A percentile compares a stretch with the other conserved stretches of the same genome.
These are phyloP conservation scores for Starmerella powellii DNA, from an alignment of 805 yeast genomes.

Conservation along the genomic window DNA sequence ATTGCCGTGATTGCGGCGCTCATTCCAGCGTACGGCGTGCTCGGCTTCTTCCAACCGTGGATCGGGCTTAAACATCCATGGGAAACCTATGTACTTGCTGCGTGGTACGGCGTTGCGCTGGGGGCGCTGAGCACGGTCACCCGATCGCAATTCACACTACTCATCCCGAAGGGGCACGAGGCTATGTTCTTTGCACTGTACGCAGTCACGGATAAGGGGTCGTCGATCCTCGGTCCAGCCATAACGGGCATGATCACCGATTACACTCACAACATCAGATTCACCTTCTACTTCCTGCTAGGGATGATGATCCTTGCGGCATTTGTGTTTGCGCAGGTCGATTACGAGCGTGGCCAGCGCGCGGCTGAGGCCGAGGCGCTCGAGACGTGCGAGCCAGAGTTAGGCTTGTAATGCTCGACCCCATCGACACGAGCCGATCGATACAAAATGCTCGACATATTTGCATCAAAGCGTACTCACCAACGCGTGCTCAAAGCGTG, in stretches of 20 bases:
- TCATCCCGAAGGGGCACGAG: constrained; percentile 66
- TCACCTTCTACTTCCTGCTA: constrained; percentile 55
- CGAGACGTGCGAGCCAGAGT: too few species aligned
- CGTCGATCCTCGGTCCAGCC: constrained; percentile 61
- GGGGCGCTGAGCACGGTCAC: constrained; percentile 65
- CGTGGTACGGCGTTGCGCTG: constrained; percentile 63
- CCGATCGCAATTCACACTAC: constrained; percentile 52
- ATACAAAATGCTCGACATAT: too few species aligned
- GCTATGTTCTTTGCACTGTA: constrained; percentile 64
- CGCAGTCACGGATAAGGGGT: constrained; percentile 70
- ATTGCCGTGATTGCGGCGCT: constrained; percentile 46
- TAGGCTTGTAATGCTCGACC: too few species aligned
- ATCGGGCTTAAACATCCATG: constrained; percentile 50
- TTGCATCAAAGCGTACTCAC: too few species aligned
- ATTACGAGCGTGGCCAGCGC: constrained; percentile 48
- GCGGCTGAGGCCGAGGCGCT: constrained; percentile 34
- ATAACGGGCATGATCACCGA: constrained; percentile 64
- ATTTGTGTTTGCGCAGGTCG: constrained; percentile 43
- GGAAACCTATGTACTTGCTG: constrained; percentile 58
- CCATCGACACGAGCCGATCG: too few species aligned
- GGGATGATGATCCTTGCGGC: constrained; percentile 42
- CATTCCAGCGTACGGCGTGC: constrained; percentile 59
- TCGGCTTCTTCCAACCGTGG: constrained; percentile 45
- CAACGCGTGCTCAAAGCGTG: too few species aligned
- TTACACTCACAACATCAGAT: constrained; percentile 58